Percentiles rank a stretch among this genome's conserved stretches.
Evolutionary conservation across 139 green algal species (phyloP).

Genomic region (Astrephomene gubernaculifera): DNA sequence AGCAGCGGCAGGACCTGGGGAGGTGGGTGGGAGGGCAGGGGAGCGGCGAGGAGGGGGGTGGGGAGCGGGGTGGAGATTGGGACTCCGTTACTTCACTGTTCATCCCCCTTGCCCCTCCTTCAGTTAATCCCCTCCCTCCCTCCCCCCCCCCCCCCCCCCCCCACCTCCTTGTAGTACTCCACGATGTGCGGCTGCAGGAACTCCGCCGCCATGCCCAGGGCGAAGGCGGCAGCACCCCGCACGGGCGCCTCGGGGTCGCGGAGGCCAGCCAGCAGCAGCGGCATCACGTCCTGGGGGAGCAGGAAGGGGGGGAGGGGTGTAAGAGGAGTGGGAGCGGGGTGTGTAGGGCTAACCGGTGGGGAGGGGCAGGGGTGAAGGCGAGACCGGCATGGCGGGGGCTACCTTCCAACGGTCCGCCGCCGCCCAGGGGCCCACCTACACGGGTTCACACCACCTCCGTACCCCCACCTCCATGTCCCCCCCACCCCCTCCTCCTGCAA

Average conservation of each 20-base stretch:
- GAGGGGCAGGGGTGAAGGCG: too few species aligned
- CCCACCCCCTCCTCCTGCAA: neutral
- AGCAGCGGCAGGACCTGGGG: conserved; percentile 63
- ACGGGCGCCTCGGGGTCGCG: conserved; percentile 64
- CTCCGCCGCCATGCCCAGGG: conserved; percentile 80
- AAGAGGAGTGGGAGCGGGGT: neutral
- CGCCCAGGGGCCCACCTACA: neutral
- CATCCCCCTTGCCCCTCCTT: too few species aligned
- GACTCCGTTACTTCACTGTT: too few species aligned
- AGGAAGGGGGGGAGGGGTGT: neutral
- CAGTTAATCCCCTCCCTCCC: too few species aligned
- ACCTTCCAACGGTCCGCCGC: too few species aligned
- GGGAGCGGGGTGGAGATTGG: too few species aligned
- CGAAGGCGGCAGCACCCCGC: conserved; percentile 72
- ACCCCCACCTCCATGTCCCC: neutral
- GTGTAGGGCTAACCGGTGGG: too few species aligned
- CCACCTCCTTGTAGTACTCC: conserved; percentile 67
- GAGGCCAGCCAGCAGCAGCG: conserved; percentile 62
- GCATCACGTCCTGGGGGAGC: conserved; percentile 52
- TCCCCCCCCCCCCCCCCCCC: too few species aligned
- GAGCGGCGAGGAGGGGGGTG: too few species aligned
- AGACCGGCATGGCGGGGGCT: too few species aligned
- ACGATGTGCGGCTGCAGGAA: conserved; percentile 76
- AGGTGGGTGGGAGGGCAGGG: neutral
- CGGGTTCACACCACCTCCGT: neutral